Base-by-base conservation (phyloP, 768 basidiomycete species). In the Mycena rebaudengoi region DNA sequence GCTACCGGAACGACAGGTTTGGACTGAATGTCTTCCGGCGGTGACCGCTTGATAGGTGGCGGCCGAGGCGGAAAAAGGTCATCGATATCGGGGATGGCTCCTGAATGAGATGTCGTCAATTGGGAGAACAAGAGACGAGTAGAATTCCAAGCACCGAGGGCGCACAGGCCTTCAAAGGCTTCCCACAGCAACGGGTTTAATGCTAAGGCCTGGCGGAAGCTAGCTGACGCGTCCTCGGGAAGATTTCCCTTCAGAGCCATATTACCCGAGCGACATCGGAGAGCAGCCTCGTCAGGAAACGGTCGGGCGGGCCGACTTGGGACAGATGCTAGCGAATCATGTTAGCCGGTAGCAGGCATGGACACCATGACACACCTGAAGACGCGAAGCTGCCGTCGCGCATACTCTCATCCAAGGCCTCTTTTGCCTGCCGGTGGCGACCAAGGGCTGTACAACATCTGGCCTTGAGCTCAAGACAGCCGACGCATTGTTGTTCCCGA, bases 161-260 rank as follows among this genome's bases (percentile, higher is more conserved):
- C 77, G 74, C 95, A 97, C 32, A 98, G 75, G 0, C 93, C 95
- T 71, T 95, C 93, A 70, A 95, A 92, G 5, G 95, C 95, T 74
- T 98, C 95, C 95, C 95, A 97, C 55, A 96, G 77, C 73, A 93
- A 85, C 30, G 94, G 92, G 72, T 94, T 90, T 46, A 88, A 73
- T 14, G 80, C 74, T 63, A 98, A 81, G 26, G 94, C 91, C 61
- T 88, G 85, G 45, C 83, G 83, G 75, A 91, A 96, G 71, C 88
- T 90, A 55, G 78, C 71, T 25, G 83, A 80, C n/a, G 95, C 95
- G 67, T 87, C 85, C 55, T 91, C 89, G 3, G 85, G 85, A 61
- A 92, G 83, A 74, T 95, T 94, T 49, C 91, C 93, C 75, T 90
- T 92, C 72, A 89, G 70, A 30, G 94, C 92, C 75, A 89, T 86